Percentiles rank a stretch among this genome's conserved stretches.
Conservation (phyloP, 2,329 filamentous ascomycete species). For the Xylariales sp. region DNA sequence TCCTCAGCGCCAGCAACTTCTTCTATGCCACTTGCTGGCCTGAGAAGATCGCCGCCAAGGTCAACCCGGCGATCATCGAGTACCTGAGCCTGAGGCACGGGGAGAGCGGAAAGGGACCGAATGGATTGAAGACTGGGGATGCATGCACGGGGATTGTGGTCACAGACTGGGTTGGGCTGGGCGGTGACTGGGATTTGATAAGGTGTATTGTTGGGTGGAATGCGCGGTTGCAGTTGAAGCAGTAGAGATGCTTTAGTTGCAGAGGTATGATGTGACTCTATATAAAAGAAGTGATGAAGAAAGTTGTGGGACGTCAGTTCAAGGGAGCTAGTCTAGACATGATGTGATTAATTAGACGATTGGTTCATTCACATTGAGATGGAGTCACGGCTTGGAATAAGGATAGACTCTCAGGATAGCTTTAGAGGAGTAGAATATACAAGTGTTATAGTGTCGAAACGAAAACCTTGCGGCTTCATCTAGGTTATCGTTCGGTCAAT, state of each 20-base stretch:
- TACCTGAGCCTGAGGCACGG: slow-evolving; percentile 57
- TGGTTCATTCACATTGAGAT: no score
- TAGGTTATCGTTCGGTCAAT: no score
- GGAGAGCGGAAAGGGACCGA: slow-evolving; percentile 44
- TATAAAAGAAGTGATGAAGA: no score
- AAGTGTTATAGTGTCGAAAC: no score
- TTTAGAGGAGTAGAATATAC: no score
- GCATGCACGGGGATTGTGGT: slow-evolving; percentile 84
- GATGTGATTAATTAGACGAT: no score
- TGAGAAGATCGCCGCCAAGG: slow-evolving; percentile 78
- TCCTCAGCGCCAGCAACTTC: slow-evolving; percentile 87
- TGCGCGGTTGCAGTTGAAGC: slow-evolving; percentile 52
- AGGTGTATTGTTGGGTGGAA: slow-evolving; percentile 91
- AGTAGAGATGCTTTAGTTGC: no score
- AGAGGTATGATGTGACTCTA: no score
- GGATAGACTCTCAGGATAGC: no score
- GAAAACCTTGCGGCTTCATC: no score
- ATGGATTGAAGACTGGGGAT: slow-evolving; percentile 54
- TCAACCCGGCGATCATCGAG: slow-evolving; percentile 72
- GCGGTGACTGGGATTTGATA: slow-evolving; percentile 87
- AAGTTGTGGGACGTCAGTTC: background rate
- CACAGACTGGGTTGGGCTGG: slow-evolving; percentile 85
- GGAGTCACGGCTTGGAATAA: no score
- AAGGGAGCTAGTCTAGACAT: no score
- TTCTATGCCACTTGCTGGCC: slow-evolving; percentile 92